These are phyloP conservation scores for Arachis monticola DNA, from an alignment of 331 rosid species.

Conservation along the genomic window DNA sequence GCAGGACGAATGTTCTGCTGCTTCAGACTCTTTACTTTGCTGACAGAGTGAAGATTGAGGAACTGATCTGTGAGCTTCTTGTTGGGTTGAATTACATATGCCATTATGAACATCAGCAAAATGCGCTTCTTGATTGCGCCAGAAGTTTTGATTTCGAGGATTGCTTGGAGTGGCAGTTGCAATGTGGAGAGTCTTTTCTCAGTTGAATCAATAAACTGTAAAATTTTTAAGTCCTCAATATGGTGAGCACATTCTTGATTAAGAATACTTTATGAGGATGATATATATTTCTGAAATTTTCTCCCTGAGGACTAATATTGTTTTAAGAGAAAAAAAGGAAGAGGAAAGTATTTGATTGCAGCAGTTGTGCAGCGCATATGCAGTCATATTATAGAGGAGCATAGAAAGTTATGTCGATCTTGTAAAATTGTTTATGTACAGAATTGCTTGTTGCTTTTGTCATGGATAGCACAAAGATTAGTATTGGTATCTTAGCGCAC, in stretches of 20 bases:
- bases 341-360: slow-evolving; percentile 48
- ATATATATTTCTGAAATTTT: slow-evolving; percentile 45
- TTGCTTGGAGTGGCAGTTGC: slow-evolving; percentile 89
- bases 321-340: background rate
- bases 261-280: slow-evolving; percentile 38
- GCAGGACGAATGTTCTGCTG: slow-evolving; percentile 68
- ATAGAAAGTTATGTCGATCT: slow-evolving; percentile 32
- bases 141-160: slow-evolving; percentile 91
- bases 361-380: slow-evolving; percentile 31
- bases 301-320: slow-evolving; percentile 37
- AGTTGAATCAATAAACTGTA: slow-evolving; percentile 43
- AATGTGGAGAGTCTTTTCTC: slow-evolving; percentile 71
- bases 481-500: slow-evolving; percentile 29
- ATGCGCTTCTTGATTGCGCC: slow-evolving; percentile 80
- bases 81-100: slow-evolving; percentile 88
- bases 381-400: slow-evolving; percentile 36
- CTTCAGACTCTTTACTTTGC: slow-evolving; percentile 87
- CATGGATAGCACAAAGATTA: slow-evolving; percentile 28
- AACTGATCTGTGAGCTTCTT: slow-evolving; percentile 74
- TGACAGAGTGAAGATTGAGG: slow-evolving; percentile 71
- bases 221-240: slow-evolving; percentile 41
- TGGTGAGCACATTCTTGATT: slow-evolving; percentile 52
- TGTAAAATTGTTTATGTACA: slow-evolving; percentile 47
- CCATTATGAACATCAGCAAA: slow-evolving; percentile 87
- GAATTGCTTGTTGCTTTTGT: slow-evolving; percentile 35